Evolutionary conservation across 2,329 filamentous ascomycete species (phyloP).

Genomic region (Talaromyces sp.): DNA sequence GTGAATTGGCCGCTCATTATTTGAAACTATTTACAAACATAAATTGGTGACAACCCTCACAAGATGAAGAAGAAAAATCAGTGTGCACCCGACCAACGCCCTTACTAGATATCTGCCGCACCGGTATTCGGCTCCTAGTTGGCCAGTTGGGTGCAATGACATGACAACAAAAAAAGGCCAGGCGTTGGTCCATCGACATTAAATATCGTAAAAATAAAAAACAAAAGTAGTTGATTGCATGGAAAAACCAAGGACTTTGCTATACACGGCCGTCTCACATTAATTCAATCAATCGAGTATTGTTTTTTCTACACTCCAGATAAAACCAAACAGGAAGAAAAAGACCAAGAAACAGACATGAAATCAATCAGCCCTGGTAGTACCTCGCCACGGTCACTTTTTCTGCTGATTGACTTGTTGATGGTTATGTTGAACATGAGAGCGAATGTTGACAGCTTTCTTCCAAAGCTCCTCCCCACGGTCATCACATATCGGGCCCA

Average conservation of each 20-base stretch:
- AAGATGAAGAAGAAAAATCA: neutral
- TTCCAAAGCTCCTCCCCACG: slow-evolving; percentile 17
- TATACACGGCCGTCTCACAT: neutral
- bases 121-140: neutral
- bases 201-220: neutral
- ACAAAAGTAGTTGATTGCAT: neutral
- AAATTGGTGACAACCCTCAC: neutral
- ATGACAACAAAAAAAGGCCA: neutral
- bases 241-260: neutral
- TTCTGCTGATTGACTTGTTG: neutral
- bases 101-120: neutral
- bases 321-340: neutral
- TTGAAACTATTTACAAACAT: neutral
- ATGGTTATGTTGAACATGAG: slow-evolving; percentile 6
- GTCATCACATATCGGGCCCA: slow-evolving; percentile 16
- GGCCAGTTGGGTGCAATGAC: neutral
- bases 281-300: neutral
- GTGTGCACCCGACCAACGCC: neutral
- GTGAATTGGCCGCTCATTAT: neutral
- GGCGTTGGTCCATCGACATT: neutral
- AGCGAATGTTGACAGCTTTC: slow-evolving; percentile 5
- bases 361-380: neutral
- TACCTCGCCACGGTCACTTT: neutral
- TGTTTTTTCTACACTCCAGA: neutral
- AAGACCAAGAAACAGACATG: neutral